Evolutionary conservation across 129 eudicot genomes (phyloP), one percentile per base, ranked within the genome.

Genomic region (Scalesia atractyloides): DNA sequence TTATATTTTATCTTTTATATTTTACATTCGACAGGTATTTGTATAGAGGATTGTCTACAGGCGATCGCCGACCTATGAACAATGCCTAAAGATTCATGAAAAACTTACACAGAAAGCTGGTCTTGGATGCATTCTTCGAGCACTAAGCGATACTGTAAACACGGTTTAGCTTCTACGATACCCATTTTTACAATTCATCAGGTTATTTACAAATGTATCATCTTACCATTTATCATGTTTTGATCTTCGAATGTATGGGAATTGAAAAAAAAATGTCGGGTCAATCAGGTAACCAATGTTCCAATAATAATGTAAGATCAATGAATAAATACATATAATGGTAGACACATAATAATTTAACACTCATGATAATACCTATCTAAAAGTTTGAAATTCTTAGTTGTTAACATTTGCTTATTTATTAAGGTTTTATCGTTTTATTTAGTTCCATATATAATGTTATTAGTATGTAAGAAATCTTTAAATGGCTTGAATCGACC

Each of bases 41-140:
- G 75, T 94, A 90, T 62, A 82, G 96, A 81, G 98, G 98, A 41
- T 84, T 93, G 81, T 84, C 98, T 14, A 94, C 98, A 2, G 98
- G 98, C 53, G 98, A 94, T 84, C 89, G 98, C 7, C 96, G 53
- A 94, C 96, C 37, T 90, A 96, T 72, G 98, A 94, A 61, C 98
- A 94, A 66, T 94, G 98, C 80, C 86, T 94, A 43, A 70, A 83
- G 71, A 90, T 94, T 72, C 98, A 94, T 76, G 98, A 94, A 71
- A 94, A 88, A 69, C 84, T 94, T 39, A 86, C 97, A 30, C 96
- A 90, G 68, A 90, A 46, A 79, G 97, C 98, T 75, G 98, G 98
- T 53, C 77, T 90, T 64, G 98, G 98, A 14, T 94, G 98, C 86
- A 94, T 94, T 72, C 80, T 94, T 37, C 97, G 98, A 33, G 86